Base-by-base conservation (phyloP, 108 stramenopile genomes). In the Discostella pseudostelligera region DNA sequence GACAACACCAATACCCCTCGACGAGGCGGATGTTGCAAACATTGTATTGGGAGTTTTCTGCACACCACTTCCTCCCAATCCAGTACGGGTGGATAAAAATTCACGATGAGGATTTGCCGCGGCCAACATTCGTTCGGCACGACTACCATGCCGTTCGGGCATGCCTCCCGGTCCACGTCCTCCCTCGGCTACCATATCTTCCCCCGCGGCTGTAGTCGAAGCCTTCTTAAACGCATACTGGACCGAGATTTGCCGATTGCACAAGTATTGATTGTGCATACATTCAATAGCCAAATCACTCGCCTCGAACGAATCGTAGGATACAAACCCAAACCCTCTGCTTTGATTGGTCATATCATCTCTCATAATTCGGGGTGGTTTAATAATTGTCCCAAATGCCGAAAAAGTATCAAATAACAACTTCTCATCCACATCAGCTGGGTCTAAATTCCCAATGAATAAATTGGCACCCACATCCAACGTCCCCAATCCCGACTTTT, bases 201-300 rank as follows among this genome's bases (percentile, higher is more conserved):
- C 79, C 46, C 51, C 77, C 13, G 59, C 65, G 1, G 9, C 62
- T 60, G 37, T 53, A 13, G 83, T 28, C 8, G 89, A 75, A 44
- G 93, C 94, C 76, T 95, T 96, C 74, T 98, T 98, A 74, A 96
- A 97, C 26, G 98, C 98, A 69, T 98, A 99, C 78, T 98, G 93
- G 22, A 99, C 97, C 0, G 81, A 62, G 61, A 99, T 97, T 62
- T 93, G 95, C 2, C 97, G 82, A 80, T 96, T 95, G 72, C 97
- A 92, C 62, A 99, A 77, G 78, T 79, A 99, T 65, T 98, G 97
- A 39, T 88, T 85, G 81, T 99, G 91, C 99, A 99, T 99, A 73
- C 94, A 96, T 59, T 99, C 98, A 64, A 99, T 94, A 3, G 99
- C 99, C 32, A 89, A 70, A 77, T 99, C 99, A 56, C 88, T 78